Percentiles rank a stretch among this genome's conserved stretches.
Evolutionary conservation across 306 rosid genomes (phyloP).

Genomic region (Trifolium subterraneum): DNA sequence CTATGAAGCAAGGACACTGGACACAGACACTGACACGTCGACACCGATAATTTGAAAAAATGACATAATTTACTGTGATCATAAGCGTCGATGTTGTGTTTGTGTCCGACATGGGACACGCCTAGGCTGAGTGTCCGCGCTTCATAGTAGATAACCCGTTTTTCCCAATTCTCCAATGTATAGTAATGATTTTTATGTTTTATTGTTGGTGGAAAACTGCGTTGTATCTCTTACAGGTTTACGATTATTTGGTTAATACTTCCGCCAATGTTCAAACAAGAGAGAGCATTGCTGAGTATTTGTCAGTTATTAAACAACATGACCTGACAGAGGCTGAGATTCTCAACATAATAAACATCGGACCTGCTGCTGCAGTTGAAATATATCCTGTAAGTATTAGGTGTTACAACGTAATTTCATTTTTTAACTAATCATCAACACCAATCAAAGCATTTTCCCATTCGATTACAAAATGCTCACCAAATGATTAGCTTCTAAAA

Average conservation of each 20-base stretch:
- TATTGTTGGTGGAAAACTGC: conserved; percentile 5
- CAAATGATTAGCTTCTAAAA: background rate
- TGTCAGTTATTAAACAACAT: conserved; percentile 50
- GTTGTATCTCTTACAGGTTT: conserved; percentile 52
- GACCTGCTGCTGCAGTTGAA: conserved; percentile 61
- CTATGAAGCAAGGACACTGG: too few species aligned
- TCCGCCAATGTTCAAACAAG: conserved; percentile 63
- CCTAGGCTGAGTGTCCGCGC: too few species aligned
- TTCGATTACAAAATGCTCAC: background rate
- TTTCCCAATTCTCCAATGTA: conserved; percentile 1
- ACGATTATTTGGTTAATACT: conserved; percentile 68
- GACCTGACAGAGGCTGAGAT: conserved; percentile 78
- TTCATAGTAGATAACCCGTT: background rate
- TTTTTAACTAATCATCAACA: background rate
- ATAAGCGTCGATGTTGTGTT: too few species aligned
- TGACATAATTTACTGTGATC: too few species aligned
- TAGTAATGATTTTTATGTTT: background rate
- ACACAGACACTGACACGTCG: too few species aligned
- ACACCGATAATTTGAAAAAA: too few species aligned
- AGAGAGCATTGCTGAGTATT: conserved; percentile 58
- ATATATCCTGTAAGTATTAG: conserved; percentile 52
- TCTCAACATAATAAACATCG: conserved; percentile 69
- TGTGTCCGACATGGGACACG: too few species aligned
- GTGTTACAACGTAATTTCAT: background rate
- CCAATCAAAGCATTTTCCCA: background rate